These are phyloP conservation scores for Collybiopsis confluens DNA, from an alignment of 768 basidiomycete genomes.

Conservation along the genomic window DNA sequence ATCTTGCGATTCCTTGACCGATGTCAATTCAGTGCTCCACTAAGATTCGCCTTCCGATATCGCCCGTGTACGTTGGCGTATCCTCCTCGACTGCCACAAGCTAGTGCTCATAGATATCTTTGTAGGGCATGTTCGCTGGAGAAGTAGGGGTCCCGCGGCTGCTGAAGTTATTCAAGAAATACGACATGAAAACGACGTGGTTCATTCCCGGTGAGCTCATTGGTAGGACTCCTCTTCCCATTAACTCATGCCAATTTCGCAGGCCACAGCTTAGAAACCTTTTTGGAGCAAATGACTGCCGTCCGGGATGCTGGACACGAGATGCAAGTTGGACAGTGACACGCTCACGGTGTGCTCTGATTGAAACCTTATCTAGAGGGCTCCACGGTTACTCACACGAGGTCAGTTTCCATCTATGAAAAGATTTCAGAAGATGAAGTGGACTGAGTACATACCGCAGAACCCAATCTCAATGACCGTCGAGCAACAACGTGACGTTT, in stretches of 20 bases:
- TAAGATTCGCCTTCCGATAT: constrained; percentile 64
- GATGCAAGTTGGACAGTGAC: constrained; percentile 33
- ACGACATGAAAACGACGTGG: constrained; percentile 65
- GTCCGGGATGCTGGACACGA: constrained; percentile 74
- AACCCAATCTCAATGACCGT: constrained; percentile 57
- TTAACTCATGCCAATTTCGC: neutral
- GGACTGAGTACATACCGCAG: no score
- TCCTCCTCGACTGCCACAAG: neutral
- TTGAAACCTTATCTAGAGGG: constrained; percentile 34
- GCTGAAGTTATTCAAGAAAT: constrained; percentile 69
- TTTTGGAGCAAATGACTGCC: constrained; percentile 64
- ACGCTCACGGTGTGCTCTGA: neutral
- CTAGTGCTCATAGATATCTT: neutral
- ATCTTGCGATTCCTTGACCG: no score
- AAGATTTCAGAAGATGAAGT: neutral
- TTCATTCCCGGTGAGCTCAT: constrained; percentile 58
- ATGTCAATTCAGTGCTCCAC: neutral
- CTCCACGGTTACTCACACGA: constrained; percentile 74
- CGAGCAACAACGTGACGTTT: constrained; percentile 67
- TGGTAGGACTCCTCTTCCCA: neutral
- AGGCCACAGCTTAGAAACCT: constrained; percentile 74
- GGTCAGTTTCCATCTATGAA: constrained; percentile 21
- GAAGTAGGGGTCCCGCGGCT: constrained; percentile 69
- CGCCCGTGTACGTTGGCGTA: constrained; percentile 30
- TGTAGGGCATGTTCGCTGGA: constrained; percentile 73